Conservation (phyloP, 192 early-diverging fungal genomes). For the Spinellus fusiger region DNA sequence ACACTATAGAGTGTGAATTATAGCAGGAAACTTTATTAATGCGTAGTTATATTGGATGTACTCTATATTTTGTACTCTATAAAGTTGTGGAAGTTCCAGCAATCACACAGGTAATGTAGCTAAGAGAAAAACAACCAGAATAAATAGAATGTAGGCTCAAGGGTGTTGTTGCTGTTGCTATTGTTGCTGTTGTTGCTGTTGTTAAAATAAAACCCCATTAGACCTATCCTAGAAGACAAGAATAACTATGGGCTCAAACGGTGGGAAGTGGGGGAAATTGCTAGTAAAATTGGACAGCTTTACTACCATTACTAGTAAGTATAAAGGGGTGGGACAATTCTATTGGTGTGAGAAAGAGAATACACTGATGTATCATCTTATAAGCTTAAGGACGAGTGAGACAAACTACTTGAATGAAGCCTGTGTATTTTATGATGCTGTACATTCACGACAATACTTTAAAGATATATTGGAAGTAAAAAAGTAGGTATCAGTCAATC, state of each 20-base stretch:
- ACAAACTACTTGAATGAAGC: conserved; percentile 95
- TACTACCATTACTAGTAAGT: conserved; percentile 75
- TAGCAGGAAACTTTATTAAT: too few relatives aligned
- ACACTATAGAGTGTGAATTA: too few relatives aligned
- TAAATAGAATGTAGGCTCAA: not conserved
- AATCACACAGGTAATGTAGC: conserved; percentile 70
- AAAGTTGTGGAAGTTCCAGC: conserved; percentile 93
- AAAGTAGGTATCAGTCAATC: conserved; percentile 50
- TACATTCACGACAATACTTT: conserved; percentile 91
- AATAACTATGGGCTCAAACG: conserved; percentile 92
- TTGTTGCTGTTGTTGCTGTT: not conserved
- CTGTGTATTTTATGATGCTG: conserved; percentile 94
- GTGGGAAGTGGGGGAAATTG: conserved; percentile 97
- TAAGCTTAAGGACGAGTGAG: conserved; percentile 83
- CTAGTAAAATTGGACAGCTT: conserved; percentile 94
- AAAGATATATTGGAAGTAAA: conserved; percentile 89
- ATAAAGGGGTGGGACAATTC: not conserved
- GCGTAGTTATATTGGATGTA: too few relatives aligned
- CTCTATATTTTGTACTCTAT: not conserved
- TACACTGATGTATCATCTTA: conserved; percentile 27
- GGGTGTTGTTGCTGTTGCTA: not conserved
- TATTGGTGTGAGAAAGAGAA: conserved; percentile 43
- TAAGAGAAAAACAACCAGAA: not conserved
- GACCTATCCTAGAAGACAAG: conserved; percentile 78
- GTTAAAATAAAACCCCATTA: conserved; percentile 21